Base-by-base conservation (phyloP, 2,329 filamentous ascomycete genomes). In the Scedosporium aurantiacum region DNA sequence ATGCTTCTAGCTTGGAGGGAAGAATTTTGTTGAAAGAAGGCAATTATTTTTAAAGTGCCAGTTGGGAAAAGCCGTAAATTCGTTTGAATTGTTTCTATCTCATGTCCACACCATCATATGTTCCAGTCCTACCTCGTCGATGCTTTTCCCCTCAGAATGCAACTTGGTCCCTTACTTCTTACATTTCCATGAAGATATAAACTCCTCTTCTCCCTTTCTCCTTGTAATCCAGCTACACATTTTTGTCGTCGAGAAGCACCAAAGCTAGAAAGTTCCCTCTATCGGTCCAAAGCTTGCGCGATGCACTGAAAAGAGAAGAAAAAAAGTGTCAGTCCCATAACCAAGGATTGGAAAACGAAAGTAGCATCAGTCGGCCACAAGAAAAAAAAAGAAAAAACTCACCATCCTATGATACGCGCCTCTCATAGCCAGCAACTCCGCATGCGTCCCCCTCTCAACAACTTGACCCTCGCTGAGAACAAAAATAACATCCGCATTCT, bases 361-460 rank as follows among this genome's bases (percentile, higher is more conserved):
- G 21, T 8, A 25, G 23, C 5, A 37, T 10, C 3, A 37, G 32
- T 6, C 58, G 77, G 76, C 3, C 76, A 7, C 8, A 59, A 28
- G 21, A 10, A 12, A n/a, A n/a, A n/a, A n/a, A n/a, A n/a, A n/a
- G n/a, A n/a, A n/a, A n/a, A 47, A 69, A 47, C 71, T 70, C 4
- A 85, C 82, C 62, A 87, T 76, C 27, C 74, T 73, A 5, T 75
- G 75, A 65, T 86, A 86, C 5, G 82, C 71, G 12, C 75, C 72
- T 4, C 82, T 69, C 12, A 75, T 70, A 1, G 73, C 70, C 63
- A 89, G 74, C 2, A 89, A 75, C 57, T 84, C 78, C 2, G 82
- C 74, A 25, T 79, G 77, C 0, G 66, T 71, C 0, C 78, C 78
- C 60, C 68, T 68, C 63, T 79, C 76, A 0, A 76, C 66, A n/a